Conservation (phyloP, 2,329 filamentous ascomycete species). For the Aspergillus persii region DNA sequence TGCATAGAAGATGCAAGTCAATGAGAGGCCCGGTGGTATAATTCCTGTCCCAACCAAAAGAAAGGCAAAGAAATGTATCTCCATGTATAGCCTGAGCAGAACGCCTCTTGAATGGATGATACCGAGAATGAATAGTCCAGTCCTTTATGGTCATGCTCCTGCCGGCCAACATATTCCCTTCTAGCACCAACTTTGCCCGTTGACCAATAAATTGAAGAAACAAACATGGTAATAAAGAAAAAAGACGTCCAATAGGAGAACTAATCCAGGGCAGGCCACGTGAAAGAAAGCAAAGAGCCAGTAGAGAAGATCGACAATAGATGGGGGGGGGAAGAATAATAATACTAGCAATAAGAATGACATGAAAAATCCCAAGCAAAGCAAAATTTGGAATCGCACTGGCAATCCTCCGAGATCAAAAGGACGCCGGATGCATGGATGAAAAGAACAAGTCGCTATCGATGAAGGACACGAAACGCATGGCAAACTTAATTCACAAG, state of each 20-base stretch:
- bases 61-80: constrained; percentile 21
- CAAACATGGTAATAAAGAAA: background rate
- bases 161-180: background rate
- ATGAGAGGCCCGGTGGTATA: constrained; percentile 13
- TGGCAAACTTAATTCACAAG: background rate
- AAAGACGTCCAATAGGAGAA: background rate
- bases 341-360: background rate
- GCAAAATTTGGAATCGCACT: background rate
- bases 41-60: constrained; percentile 9
- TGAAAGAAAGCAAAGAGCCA: background rate
- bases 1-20: constrained; percentile 5
- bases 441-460: background rate
- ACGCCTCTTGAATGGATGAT: constrained; percentile 19
- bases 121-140: constrained; percentile 6
- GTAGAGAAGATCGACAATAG: background rate
- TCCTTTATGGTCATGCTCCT: constrained; percentile 5
- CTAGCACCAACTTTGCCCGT: background rate
- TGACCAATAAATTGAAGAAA: background rate
- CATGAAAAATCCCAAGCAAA: background rate
- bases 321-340: background rate
- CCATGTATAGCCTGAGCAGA: constrained; percentile 24
- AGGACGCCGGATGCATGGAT: background rate
- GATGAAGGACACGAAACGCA: background rate
- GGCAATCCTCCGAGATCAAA: background rate
- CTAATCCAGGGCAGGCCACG: background rate